Base-by-base conservation (phyloP, 805 yeast species). In the Nakazawaea peltata region DNA sequence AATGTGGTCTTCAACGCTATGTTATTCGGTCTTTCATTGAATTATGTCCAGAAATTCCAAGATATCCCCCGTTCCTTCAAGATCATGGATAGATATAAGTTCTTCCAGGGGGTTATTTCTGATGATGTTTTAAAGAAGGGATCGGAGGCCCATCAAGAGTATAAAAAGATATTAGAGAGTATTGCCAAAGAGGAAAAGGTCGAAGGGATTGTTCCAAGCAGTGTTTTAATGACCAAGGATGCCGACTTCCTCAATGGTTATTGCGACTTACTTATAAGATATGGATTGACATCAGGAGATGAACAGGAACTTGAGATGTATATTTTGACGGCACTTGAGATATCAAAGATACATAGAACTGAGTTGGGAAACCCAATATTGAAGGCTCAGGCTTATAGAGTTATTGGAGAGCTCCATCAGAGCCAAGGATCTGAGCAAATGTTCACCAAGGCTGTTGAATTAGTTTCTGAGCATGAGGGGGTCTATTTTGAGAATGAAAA, bases 201-300 rank as follows among this genome's bases (percentile, higher is more conserved):
- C 2, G 47, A 46, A 13, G 44, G 46, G 14, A 47, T 46, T 2
- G 46, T 43, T 19, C 41, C 44, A 6, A 36, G 42, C 28, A 41
- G 44, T 30, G 41, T 48, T 19, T 33, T 59, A 13, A 40, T 47
- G 8, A 40, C 43, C 35, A 53, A 47, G 32, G 43, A 44, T 30
- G 50, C 54, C 19, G 53, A 55, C 59, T 39, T 23, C 48, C 34
- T 65, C 12, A 43, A 54, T 3, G 47, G 50, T 19, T 58, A 58
- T 33, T 46, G 53, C 36, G 69, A 68, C 45, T 43, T 67, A 9
- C 43, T 67, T 4, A 34, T 62, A 6, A 51, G 72, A 43, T 54
- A 56, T 42, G 66, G 68, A 0, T 29, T 64, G 18, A 53, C 64
- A 1, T 48, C 59, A 4, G 54, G 53, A 1, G 51, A 58, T 22